Conservation (phyloP, 345 rosid species). For the Hypericum perforatum region DNA sequence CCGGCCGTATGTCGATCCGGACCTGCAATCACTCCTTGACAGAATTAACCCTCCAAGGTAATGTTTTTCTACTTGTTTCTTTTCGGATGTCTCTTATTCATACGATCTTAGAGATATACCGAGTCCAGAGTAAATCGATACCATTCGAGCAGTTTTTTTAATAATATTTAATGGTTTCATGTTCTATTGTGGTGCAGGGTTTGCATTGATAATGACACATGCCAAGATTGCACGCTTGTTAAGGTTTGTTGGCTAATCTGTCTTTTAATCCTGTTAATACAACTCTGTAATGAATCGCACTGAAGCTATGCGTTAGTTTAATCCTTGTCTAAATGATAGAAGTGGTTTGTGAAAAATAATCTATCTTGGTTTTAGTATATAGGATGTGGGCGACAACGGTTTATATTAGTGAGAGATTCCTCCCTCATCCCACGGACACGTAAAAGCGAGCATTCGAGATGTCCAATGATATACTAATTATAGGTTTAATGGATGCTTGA, state of each 20-base stretch:
- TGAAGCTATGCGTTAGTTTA: not conserved
- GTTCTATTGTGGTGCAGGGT: conserved; percentile 41
- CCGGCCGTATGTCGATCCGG: conserved; percentile 72
- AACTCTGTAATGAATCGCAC: not conserved
- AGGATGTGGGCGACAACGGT: conserved; percentile 7
- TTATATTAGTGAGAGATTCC: conserved; percentile 6
- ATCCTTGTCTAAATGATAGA: not conserved
- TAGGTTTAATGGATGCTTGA: no score
- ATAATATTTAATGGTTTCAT: not conserved
- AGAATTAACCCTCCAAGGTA: conserved; percentile 83
- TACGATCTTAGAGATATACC: not conserved
- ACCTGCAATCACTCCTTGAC: conserved; percentile 63
- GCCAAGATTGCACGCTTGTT: conserved; percentile 67
- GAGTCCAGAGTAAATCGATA: not conserved
- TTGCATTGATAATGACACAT: conserved; percentile 72
- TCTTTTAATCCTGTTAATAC: not conserved
- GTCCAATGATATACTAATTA: no score
- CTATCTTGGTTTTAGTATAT: conserved; percentile 1
- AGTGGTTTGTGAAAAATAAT: not conserved
- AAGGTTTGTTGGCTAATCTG: conserved; percentile 35
- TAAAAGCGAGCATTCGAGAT: not conserved
- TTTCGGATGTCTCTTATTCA: not conserved
- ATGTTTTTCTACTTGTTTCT: not conserved
- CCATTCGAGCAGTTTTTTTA: not conserved
- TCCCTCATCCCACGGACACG: conserved; percentile 7